Evolutionary conservation across 257 asterid genomes (phyloP), one percentile per base, ranked within the genome.

Genomic region (Solanum acaule): DNA sequence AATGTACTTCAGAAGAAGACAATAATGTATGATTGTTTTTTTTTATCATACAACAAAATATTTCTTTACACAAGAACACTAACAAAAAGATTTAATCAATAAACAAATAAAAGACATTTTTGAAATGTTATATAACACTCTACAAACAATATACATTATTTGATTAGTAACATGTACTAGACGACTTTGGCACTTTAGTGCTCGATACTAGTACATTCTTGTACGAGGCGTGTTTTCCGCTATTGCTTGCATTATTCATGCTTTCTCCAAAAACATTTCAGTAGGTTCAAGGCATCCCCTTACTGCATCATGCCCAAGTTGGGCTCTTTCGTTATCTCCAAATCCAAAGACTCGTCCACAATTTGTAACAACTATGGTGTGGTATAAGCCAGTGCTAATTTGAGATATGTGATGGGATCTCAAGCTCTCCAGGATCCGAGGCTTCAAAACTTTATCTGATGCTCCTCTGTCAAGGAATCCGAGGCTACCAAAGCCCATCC

Each of bases 401-500:
- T 95, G 98, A 40, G 98, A 92, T 56, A 94, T 91, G 86, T 90
- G 95, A 91, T 92, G 93, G 46, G 90, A 65, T 88, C 89, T 93
- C 90, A 95, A 87, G 94, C 95, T 93, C 46, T 94, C 94, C 5
- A 95, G 91, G 72, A 94, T 93, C 49, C 87, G 94, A 40, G 98
- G 98, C 72, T 73, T 91, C 87, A 91, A 20, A 61, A 95, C 86
- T 91, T 94, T 94, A 78, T 93, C 95, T 8, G 95, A 94, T 16
- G 90, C 90, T 23, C 92, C 92, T 73, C 93, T 90, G 82, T 94
- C 96, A 27, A 91, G 95, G 86, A 95, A 95, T 11, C 98, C 97
- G 29, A 95, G 94, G 92, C 98, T 94, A 34, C 98, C 98, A 78
- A 94, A 95, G 68, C 92, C 98, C 97, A 94, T 95, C 98, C 98